Conservation (phyloP, 495 filamentous ascomycete genomes). For the Achaetomiella virescens region DNA sequence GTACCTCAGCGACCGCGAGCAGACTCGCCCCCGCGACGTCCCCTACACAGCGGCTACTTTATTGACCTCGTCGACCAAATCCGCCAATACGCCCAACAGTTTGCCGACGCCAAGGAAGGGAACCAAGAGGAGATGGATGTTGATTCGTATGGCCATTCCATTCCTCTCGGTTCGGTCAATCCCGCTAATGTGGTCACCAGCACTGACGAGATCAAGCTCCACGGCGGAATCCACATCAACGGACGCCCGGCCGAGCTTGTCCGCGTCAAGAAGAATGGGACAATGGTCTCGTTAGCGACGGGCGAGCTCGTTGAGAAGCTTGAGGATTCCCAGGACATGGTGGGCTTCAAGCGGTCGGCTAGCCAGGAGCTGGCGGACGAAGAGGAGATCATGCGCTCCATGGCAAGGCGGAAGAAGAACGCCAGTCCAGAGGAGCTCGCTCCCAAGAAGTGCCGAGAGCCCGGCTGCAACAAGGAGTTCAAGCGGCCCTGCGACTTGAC, state of each 20-base stretch:
- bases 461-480: slow-evolving; percentile 79
- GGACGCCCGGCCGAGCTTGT: slow-evolving; percentile 75
- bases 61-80: slow-evolving; percentile 88
- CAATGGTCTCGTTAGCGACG: slow-evolving; percentile 65
- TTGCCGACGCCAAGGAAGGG: slow-evolving; percentile 46
- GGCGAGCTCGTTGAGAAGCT: slow-evolving; percentile 46
- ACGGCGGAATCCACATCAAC: slow-evolving; percentile 70
- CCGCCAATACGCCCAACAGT: slow-evolving; percentile 59
- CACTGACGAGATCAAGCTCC: slow-evolving; percentile 61
- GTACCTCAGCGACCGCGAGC: slow-evolving; percentile 71
- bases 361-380: slow-evolving; percentile 58
- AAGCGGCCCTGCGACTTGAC: slow-evolving; percentile 86
- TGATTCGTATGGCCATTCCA: slow-evolving; percentile 41
- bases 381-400: slow-evolving; percentile 73
- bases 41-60: slow-evolving; percentile 91
- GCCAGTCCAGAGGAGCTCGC: slow-evolving; percentile 63
- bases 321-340: slow-evolving; percentile 33
- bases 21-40: slow-evolving; percentile 69
- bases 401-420: slow-evolving; percentile 85
- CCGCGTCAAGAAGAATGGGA: slow-evolving; percentile 66
- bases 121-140: slow-evolving; percentile 46
- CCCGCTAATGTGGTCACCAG: slow-evolving; percentile 41
- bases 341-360: slow-evolving; percentile 56
- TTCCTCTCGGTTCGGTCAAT: background rate
- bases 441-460: slow-evolving; percentile 60